A percentile compares a stretch with the other conserved stretches of the same genome.
Conservation (phyloP, 352 stramenopile genomes). For the Thraustochytrium sp. region DNA sequence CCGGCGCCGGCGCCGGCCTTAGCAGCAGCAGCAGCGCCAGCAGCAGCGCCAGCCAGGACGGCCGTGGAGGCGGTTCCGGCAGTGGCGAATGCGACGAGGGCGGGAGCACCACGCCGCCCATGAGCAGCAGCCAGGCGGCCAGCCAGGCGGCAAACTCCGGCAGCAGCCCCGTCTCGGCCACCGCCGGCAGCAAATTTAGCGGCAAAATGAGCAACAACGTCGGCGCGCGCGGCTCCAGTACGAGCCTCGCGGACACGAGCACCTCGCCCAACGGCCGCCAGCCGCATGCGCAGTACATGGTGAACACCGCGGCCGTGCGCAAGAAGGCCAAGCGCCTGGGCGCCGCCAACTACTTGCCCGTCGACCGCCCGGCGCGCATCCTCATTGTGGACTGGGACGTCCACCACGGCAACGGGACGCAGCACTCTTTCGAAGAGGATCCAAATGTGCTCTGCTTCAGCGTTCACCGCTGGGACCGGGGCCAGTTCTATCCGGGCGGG, state of each 20-base stretch:
- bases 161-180: too few species aligned
- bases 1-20: too few species aligned
- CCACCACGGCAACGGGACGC: constrained; percentile 78
- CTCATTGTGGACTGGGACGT: constrained; percentile 77
- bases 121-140: too few species aligned
- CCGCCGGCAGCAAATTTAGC: constrained; percentile 52
- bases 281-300: not conserved
- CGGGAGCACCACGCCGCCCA: too few species aligned
- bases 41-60: not conserved
- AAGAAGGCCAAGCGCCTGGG: not conserved
- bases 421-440: constrained; percentile 68
- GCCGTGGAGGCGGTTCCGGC: not conserved
- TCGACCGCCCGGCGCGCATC: constrained; percentile 65
- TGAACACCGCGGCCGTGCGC: not conserved
- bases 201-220: constrained; percentile 71
- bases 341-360: not conserved
- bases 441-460: constrained; percentile 63
- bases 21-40: not conserved
- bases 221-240: constrained; percentile 56
- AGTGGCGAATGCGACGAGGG: not conserved
- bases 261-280: constrained; percentile 61
- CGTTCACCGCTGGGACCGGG: constrained; percentile 58
- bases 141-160: too few species aligned
- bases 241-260: constrained; percentile 58
- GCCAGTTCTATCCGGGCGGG: constrained; percentile 66